phyloP scores from a whole-genome alignment of 2,329 filamentous ascomycete genomes.

The Aspergillus piperis region DNA sequence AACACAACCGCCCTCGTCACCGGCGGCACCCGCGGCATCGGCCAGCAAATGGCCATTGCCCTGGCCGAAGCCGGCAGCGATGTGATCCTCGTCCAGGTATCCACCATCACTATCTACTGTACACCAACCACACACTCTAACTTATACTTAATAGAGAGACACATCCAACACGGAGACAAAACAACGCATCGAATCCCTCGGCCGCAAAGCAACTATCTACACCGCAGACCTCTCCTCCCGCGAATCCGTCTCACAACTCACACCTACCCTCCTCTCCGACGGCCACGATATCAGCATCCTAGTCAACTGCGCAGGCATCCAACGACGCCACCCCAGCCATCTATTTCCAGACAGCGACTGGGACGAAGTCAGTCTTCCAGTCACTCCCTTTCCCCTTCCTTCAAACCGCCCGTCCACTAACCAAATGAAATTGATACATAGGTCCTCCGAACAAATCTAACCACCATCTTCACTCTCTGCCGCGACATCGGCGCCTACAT shows the following conservation, averaged over 20 bases:
- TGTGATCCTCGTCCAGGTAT: conserved; percentile 22
- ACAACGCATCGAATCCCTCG: conserved; percentile 29
- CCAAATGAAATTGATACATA: conserved; percentile 15
- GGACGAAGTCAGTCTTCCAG: conserved; percentile 52
- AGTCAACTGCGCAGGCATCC: conserved; percentile 81
- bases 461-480: conserved; percentile 66
- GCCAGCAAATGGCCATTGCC: conserved; percentile 32
- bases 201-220: conserved; percentile 37
- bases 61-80: conserved; percentile 10
- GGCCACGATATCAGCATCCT: conserved; percentile 68
- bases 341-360: conserved; percentile 73
- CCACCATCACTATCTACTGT: not conserved
- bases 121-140: not conserved
- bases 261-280: conserved; percentile 31
- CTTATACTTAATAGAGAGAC: conserved; percentile 13
- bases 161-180: conserved; percentile 23
- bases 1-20: conserved; percentile 38
- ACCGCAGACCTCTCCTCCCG: conserved; percentile 38
- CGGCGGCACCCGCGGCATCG: conserved; percentile 41
- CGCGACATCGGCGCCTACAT: conserved; percentile 27
- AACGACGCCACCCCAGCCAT: conserved; percentile 70
- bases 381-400: not conserved
- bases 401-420: not conserved
- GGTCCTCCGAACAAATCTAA: conserved; percentile 83
- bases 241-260: conserved; percentile 31